phyloP scores from a whole-genome alignment of 768 basidiomycete genomes.

The Tulasnella sp. region DNA sequence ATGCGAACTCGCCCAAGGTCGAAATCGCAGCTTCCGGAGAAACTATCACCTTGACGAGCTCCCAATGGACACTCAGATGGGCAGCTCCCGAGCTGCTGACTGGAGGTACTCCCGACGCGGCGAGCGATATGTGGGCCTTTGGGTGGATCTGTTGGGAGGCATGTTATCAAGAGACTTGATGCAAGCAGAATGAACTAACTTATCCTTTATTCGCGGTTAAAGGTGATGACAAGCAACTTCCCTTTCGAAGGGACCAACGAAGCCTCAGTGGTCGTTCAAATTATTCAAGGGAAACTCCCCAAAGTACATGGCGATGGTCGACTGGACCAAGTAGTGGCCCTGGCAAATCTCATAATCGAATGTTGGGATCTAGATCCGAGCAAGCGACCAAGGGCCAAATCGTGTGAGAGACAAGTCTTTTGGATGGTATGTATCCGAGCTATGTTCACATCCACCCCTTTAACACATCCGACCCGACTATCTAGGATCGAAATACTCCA shows the following conservation, averaged over 20 bases:
- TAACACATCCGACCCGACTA: not conserved
- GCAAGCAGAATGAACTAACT: not conserved
- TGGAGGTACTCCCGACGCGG: not conserved
- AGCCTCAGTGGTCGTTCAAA: not conserved
- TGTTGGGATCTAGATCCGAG: not conserved
- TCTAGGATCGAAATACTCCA: not conserved
- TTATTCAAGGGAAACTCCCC: not conserved
- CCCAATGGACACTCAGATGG: not conserved
- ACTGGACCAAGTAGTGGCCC: not conserved
- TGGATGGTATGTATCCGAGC: not conserved
- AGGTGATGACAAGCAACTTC: not conserved
- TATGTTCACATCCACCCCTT: not conserved
- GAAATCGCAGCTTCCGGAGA: not conserved
- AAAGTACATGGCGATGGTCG: not conserved
- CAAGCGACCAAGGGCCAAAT: not conserved
- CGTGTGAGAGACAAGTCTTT: not conserved
- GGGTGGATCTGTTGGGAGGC: constrained; percentile 13
- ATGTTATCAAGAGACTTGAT: not conserved
- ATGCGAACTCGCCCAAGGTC: not conserved
- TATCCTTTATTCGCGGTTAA: not conserved
- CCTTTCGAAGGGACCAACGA: not conserved
- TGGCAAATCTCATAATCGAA: not conserved
- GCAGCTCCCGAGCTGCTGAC: not conserved
- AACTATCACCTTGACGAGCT: not conserved
- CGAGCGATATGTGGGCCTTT: not conserved